Conservation (phyloP, 805 yeast species). For the Nakazawaea populi region DNA sequence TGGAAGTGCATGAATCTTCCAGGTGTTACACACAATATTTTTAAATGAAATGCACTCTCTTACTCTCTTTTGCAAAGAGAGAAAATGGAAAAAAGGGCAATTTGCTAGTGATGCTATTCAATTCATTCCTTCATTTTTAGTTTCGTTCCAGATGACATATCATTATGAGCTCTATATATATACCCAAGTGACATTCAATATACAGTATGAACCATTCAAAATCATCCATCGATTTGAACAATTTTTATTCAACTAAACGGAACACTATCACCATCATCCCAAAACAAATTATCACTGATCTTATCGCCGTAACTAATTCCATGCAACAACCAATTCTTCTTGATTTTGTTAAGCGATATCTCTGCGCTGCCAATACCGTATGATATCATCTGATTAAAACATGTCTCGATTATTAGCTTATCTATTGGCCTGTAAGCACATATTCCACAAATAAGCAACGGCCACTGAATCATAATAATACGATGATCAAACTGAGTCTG, state of each 20-base stretch:
- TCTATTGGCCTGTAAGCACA: conserved; percentile 24
- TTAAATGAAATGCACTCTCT: conserved; percentile 22
- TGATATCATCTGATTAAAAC: conserved; percentile 26
- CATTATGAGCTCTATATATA: too few species aligned
- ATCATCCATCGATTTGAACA: background rate
- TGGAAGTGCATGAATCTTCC: conserved; percentile 81
- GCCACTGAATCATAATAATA: conserved; percentile 32
- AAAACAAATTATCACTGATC: conserved; percentile 19
- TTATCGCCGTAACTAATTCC: conserved; percentile 14
- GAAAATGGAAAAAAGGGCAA: too few species aligned
- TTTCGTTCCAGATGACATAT: too few species aligned
- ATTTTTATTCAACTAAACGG: conserved; percentile 21
- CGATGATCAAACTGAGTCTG: conserved; percentile 27
- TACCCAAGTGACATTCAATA: background rate
- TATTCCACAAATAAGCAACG: conserved; percentile 27
- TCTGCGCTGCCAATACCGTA: conserved; percentile 32
- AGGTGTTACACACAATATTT: conserved; percentile 80
- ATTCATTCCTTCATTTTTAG: background rate
- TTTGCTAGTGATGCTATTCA: background rate
- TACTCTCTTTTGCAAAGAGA: too few species aligned
- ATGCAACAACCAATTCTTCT: conserved; percentile 25
- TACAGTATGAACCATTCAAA: background rate
- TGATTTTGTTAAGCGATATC: conserved; percentile 23
- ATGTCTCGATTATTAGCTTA: conserved; percentile 27
- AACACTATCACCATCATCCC: conserved; percentile 28